Evolutionary conservation across 768 basidiomycete genomes (phyloP).

Genomic region (Collybiopsis confluens): DNA sequence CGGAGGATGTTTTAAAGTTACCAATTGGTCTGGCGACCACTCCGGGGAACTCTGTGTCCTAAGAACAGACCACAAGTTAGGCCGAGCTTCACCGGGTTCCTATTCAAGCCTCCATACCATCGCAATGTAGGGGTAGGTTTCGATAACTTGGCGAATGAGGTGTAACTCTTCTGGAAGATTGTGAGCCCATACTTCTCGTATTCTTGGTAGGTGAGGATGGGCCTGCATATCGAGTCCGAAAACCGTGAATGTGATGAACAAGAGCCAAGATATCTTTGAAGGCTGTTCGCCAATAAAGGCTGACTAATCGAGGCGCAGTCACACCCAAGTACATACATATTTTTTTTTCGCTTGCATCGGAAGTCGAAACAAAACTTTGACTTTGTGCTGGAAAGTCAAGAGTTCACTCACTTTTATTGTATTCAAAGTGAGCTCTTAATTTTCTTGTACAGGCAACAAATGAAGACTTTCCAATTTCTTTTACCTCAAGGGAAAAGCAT

Average conservation of each 20-base stretch:
- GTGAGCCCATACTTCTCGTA: conserved; percentile 93
- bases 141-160: conserved; percentile 80
- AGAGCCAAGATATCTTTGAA: too few relatives aligned
- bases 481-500: too few relatives aligned
- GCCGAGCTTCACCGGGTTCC: not conserved
- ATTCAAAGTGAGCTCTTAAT: too few relatives aligned
- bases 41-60: conserved; percentile 99
- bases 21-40: conserved; percentile 98
- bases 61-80: not conserved
- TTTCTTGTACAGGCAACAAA: too few relatives aligned
- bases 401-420: too few relatives aligned
- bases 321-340: too few relatives aligned
- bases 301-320: too few relatives aligned
- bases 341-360: too few relatives aligned
- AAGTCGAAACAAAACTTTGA: too few relatives aligned
- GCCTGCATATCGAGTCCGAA: conserved; percentile 2
- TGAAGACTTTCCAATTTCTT: too few relatives aligned
- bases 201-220: conserved; percentile 39
- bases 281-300: too few relatives aligned
- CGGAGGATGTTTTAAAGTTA: conserved; percentile 91
- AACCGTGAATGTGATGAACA: not conserved
- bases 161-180: conserved; percentile 94
- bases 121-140: conserved; percentile 89
- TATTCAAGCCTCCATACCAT: conserved; percentile 51
- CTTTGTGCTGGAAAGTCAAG: too few relatives aligned